Evolutionary conservation across 257 asterid genomes (phyloP).

Genomic region (Nicotiana paniculata): DNA sequence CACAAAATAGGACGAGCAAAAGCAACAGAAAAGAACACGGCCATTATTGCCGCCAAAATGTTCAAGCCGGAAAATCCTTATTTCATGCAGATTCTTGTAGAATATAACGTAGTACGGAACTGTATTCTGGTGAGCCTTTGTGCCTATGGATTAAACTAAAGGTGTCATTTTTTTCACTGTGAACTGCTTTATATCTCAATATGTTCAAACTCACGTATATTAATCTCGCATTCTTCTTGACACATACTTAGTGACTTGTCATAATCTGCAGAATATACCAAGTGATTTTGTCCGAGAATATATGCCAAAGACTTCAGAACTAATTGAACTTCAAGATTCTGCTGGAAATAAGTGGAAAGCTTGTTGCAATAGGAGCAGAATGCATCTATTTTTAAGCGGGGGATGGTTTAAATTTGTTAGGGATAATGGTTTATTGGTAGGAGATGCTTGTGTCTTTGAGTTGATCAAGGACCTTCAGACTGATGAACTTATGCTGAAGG

Average conservation of each 20-base stretch:
- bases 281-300: background rate
- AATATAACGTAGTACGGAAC: background rate
- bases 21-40: background rate
- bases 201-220: background rate
- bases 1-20: background rate
- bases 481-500: background rate
- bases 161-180: background rate
- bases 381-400: background rate
- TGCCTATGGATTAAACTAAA: background rate
- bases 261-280: slow-evolving; percentile 14
- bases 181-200: background rate
- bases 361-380: background rate
- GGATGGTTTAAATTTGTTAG: background rate
- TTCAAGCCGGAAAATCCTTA: background rate
- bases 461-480: background rate
- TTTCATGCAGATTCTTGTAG: background rate
- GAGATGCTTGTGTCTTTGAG: slow-evolving; percentile 16
- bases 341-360: slow-evolving; percentile 6
- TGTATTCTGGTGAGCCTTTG: slow-evolving; percentile 12
- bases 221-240: background rate
- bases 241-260: background rate
- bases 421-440: slow-evolving; percentile 3
- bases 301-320: background rate
- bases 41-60: background rate
- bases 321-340: slow-evolving; percentile 12